Evolutionary conservation across 2,329 filamentous ascomycete species (phyloP).

Genomic region (Scorias spongiosa): DNA sequence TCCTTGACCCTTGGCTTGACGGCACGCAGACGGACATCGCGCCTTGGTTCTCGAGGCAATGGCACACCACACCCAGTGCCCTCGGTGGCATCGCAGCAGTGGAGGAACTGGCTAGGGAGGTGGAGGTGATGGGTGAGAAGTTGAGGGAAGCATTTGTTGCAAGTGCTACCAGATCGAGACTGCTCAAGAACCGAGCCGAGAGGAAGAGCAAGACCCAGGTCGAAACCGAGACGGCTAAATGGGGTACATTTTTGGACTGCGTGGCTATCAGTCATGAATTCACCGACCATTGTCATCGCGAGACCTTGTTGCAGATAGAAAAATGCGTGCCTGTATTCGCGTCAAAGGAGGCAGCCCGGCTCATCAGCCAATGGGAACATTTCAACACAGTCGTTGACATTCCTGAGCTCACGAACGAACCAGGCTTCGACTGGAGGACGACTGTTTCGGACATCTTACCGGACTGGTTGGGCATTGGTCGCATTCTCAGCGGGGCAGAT

Average conservation of each 20-base stretch:
- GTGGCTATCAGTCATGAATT: constrained; percentile 51
- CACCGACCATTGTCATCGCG: constrained; percentile 51
- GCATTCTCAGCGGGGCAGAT: constrained; percentile 39
- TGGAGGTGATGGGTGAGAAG: constrained; percentile 28
- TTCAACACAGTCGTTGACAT: constrained; percentile 41
- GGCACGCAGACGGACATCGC: constrained; percentile 49
- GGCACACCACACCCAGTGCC: constrained; percentile 40
- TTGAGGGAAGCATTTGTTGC: constrained; percentile 12
- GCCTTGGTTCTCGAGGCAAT: constrained; percentile 50
- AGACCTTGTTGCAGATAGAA: constrained; percentile 43
- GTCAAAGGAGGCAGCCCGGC: constrained; percentile 38
- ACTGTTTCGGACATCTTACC: constrained; percentile 35
- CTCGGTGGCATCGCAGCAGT: constrained; percentile 42
- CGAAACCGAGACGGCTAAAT: constrained; percentile 2
- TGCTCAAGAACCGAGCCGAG: constrained; percentile 4
- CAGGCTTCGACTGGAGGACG: constrained; percentile 29
- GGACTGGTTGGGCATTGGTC: constrained; percentile 45
- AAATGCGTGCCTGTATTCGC: constrained; percentile 43
- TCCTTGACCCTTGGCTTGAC: constrained; percentile 51
- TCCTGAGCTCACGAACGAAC: constrained; percentile 27
- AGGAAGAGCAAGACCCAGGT: constrained; percentile 6
- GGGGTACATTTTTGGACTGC: constrained; percentile 36
- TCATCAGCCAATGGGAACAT: constrained; percentile 44
- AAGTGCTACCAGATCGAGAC: constrained; percentile 6
- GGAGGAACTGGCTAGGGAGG: constrained; percentile 33